These are phyloP conservation scores for Quercus lobata DNA, from an alignment of 331 rosid species.

Conservation along the genomic window DNA sequence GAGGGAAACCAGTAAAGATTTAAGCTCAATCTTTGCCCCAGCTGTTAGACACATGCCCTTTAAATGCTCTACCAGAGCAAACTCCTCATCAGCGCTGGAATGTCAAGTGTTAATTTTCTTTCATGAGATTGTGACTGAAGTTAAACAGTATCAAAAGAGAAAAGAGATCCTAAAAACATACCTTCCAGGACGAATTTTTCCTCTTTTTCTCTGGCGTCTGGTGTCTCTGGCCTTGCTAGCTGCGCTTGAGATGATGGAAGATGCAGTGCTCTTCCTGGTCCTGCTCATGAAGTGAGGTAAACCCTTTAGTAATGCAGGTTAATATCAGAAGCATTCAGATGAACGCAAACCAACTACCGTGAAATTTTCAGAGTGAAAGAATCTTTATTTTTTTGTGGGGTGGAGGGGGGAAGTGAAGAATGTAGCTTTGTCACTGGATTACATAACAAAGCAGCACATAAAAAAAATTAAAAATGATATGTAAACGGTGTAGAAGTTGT, in stretches of 20 bases:
- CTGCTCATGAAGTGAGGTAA: conserved; percentile 47
- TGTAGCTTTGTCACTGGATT: neutral
- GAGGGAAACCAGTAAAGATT: conserved; percentile 69
- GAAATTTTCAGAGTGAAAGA: neutral
- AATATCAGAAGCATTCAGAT: conserved; percentile 13
- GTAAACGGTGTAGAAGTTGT: neutral
- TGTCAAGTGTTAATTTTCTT: conserved; percentile 16
- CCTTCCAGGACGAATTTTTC: conserved; percentile 99
- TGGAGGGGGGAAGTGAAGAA: neutral
- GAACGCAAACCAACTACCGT: neutral
- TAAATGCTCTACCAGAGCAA: conserved; percentile 87
- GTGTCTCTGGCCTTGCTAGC: conserved; percentile 80
- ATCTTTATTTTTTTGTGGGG: neutral
- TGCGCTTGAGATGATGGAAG: conserved; percentile 58
- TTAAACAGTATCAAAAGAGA: neutral
- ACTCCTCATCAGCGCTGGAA: conserved; percentile 89
- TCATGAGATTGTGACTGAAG: neutral
- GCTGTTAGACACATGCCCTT: conserved; percentile 71
- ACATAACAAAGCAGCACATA: neutral
- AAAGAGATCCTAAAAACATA: conserved; percentile 17
- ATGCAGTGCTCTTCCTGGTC: conserved; percentile 62
- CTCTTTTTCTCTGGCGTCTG: conserved; percentile 87
- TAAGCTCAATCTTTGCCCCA: conserved; percentile 66
- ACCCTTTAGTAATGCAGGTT: conserved; percentile 1
- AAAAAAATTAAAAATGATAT: neutral